Evolutionary conservation across 164 flowering plant species (phyloP).

Genomic region (Paratinospora sagittata): DNA sequence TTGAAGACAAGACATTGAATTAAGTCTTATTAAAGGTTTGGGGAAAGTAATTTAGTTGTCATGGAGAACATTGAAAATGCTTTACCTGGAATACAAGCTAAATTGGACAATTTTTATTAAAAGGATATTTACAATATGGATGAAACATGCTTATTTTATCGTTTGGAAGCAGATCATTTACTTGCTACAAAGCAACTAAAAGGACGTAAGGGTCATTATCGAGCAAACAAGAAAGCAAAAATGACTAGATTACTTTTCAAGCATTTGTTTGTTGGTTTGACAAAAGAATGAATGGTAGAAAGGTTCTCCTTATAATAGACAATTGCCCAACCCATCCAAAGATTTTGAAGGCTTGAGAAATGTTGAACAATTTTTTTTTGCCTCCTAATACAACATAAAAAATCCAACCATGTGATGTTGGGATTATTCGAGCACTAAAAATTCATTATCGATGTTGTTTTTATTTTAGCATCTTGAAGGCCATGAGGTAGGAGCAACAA

Average conservation of each 20-base stretch:
- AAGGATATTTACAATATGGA: conserved; percentile 5
- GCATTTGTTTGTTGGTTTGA: not conserved
- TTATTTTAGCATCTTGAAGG: conserved; percentile 4
- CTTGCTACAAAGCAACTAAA: conserved; percentile 3
- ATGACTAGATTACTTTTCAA: not conserved
- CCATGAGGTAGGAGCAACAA: not conserved
- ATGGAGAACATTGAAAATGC: not conserved
- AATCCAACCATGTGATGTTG: conserved; percentile 7
- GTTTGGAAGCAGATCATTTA: not conserved
- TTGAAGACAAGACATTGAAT: not conserved
- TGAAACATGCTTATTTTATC: not conserved
- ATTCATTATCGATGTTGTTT: not conserved
- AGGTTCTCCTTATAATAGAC: not conserved
- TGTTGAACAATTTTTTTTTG: conserved; percentile 5
- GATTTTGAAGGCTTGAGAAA: conserved; percentile 8
- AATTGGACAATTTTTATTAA: too few relatives aligned
- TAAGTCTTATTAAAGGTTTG: conserved; percentile 2
- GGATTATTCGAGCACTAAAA: conserved; percentile 2
- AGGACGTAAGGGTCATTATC: not conserved
- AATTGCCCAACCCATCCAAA: conserved; percentile 6
- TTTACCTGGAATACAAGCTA: not conserved
- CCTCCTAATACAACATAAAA: conserved; percentile 7
- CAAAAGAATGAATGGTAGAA: conserved; percentile 1
- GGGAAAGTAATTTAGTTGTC: not conserved
- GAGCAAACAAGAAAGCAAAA: conserved; percentile 2